phyloP scores from a whole-genome alignment of 805 yeast genomes.

The Nakazawaea siamensis region DNA sequence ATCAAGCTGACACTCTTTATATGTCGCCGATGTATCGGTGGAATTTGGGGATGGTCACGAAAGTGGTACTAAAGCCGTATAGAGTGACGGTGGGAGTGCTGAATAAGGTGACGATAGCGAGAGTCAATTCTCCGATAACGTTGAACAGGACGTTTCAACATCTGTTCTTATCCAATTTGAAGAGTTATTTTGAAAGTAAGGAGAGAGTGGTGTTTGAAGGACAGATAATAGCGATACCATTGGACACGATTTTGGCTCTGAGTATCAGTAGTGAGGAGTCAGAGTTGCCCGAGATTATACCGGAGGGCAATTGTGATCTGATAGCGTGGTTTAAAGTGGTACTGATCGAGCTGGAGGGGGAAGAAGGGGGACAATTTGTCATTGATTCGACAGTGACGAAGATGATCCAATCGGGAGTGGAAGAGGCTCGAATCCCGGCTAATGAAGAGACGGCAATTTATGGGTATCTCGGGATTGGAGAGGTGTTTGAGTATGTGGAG shows the following conservation, averaged over 20 bases:
- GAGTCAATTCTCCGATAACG: slow-evolving; percentile 63
- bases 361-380: slow-evolving; percentile 30
- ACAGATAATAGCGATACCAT: slow-evolving; percentile 69
- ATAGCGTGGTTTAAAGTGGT: slow-evolving; percentile 82
- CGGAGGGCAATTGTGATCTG: slow-evolving; percentile 56
- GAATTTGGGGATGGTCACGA: slow-evolving; percentile 37
- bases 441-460: slow-evolving; percentile 34
- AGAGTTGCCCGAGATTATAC: slow-evolving; percentile 31
- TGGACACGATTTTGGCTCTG: slow-evolving; percentile 61
- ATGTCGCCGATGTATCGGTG: slow-evolving; percentile 55
- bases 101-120: slow-evolving; percentile 52
- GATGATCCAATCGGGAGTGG: slow-evolving; percentile 61
- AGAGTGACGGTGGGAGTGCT: slow-evolving; percentile 11
- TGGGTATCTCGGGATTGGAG: slow-evolving; percentile 35
- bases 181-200: slow-evolving; percentile 49
- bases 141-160: slow-evolving; percentile 56
- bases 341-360: slow-evolving; percentile 31
- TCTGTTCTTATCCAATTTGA: slow-evolving; percentile 51
- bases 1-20: slow-evolving; percentile 31
- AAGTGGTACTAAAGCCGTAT: too few species aligned
- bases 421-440: slow-evolving; percentile 29
- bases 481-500: slow-evolving; percentile 20
- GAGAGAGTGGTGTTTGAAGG: slow-evolving; percentile 52
- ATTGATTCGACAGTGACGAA: slow-evolving; percentile 65
- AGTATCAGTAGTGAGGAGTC: slow-evolving; percentile 22